phyloP scores from a whole-genome alignment of 2,329 filamentous ascomycete genomes.

The Penicillium olsonii region DNA sequence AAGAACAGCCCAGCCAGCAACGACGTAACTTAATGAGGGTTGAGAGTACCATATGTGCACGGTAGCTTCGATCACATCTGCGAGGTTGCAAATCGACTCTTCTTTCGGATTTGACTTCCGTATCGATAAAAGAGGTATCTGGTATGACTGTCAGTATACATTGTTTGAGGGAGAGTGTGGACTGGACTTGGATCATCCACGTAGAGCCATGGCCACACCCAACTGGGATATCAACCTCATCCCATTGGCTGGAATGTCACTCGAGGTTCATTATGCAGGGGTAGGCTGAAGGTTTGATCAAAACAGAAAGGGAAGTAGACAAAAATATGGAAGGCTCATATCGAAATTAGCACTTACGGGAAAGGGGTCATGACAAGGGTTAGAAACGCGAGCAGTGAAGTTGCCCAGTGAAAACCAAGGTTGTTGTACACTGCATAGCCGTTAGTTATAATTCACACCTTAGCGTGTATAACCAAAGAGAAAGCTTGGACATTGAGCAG shows the following conservation, averaged over 20 bases:
- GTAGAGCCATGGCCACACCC: constrained; percentile 3
- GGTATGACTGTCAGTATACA: constrained; percentile 7
- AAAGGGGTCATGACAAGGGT: constrained; percentile 48
- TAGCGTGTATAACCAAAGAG: neutral
- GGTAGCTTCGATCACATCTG: constrained; percentile 20
- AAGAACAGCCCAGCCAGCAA: neutral
- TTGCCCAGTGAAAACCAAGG: constrained; percentile 50
- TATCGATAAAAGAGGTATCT: constrained; percentile 49
- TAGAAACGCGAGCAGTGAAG: constrained; percentile 45
- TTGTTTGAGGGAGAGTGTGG: neutral
- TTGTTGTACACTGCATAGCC: constrained; percentile 46
- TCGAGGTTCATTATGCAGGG: constrained; percentile 13
- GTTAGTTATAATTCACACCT: constrained; percentile 23
- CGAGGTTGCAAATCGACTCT: constrained; percentile 41
- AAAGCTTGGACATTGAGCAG: constrained; percentile 1
- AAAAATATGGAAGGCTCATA: neutral
- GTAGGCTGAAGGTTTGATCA: constrained; percentile 6
- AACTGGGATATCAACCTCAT: constrained; percentile 3
- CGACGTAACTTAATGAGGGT: neutral
- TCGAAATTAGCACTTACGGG: constrained; percentile 40
- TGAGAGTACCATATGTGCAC: constrained; percentile 6
- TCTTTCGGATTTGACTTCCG: constrained; percentile 43
- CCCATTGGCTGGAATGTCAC: neutral
- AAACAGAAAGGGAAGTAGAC: constrained; percentile 4
- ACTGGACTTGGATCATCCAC: neutral